Evolutionary conservation across 106 monocot genomes (phyloP), one percentile per base, ranked within the genome.

Genomic region (Dendrobium huoshanense): DNA sequence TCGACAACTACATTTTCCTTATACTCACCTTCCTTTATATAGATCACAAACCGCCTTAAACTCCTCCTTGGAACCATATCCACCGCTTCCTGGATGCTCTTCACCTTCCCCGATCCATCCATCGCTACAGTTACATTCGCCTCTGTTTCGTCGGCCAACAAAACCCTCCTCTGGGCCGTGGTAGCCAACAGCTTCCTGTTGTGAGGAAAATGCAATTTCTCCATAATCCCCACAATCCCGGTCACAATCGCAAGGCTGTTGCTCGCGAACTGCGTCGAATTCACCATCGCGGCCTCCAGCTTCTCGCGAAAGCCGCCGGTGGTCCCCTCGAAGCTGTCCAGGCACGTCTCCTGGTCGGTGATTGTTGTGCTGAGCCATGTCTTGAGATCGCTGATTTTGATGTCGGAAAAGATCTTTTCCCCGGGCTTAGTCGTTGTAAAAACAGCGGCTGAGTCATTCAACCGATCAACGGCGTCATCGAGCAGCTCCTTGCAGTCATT

Each of bases 301-400:
- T 83, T 88, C 22, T 73, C 77, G 65, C 75, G 41, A 25, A 84
- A 17, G 7, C 65, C 82, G 3, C 79, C 83, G 10, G 67, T 79
- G 1, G 88, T 86, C 8, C 87, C 82, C 25, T 90, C 87, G 75
- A 90, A 86, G 5, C 90, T 81, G 47, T 90, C 90, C 7, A 88
- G 47, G 67, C 83, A 90, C 1, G 85, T 87, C 56, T 75, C 87
- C 51, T 85, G 85, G 64, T 90, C 64, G 18, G 87, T 85, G 42
- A 90, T 29, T 16, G 83, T 83, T 20, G 85, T 78, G 81, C 87
- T 90, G 27, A 87, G 75, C 90, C 85, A 90, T 5, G 90, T 78
- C 78, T 48, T 84, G 22, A 88, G 73, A 61, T 90, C 90, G 13
- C 68, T 68, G 6, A 81, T 13, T 67, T 74, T 80, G 7, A 83